Base-by-base conservation (phyloP, 371 early-diverging fungal genomes). In the Batkoa obscura region DNA sequence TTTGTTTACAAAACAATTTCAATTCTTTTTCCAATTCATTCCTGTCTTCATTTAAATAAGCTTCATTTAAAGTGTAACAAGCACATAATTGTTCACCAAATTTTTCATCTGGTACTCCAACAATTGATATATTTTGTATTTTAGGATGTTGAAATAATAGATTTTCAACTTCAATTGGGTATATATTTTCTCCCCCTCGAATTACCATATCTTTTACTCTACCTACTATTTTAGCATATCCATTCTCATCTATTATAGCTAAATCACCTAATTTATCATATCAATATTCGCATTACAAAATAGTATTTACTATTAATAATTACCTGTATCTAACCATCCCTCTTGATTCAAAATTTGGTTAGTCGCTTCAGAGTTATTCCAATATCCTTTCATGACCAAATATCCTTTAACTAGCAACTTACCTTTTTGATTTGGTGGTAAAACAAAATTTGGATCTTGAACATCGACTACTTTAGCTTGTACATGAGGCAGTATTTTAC, bases 281-380 rank as follows among this genome's bases (percentile, higher is more conserved):
- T 53, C n/a, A 31, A 48, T 61, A 62, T 15, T 23, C 23, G 23
- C 23, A 23, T 23, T 23, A 23, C 23, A 61, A 72, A 47, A 75
- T 64, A 58, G 73, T 75, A 32, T 6, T 23, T 10, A 32, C 10
- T 5, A 39, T 3, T 5, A 23, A n/a, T 31, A 31, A 10, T 59
- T 53, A 53, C 78, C 83, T 8, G 83, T 78, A 57, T 74, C 71
- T 60, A 82, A 65, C 76, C 77, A 82, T 2, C 71, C 70, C 5
- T 72, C 66, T 1, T 50, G 8, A 47, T 64, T 66, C 47, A 77
- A 67, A 15, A 61, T 56, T 2, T 69, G 67, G 50, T 60, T 58
- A 1, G 79, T 79, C 43, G 67, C 64, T 10, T 59, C 58, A 36
- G 63, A 60, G 43, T 71, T 66, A 50, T 74, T 71, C 63, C 65